phyloP scores from a whole-genome alignment of 2,329 filamentous ascomycete species.

The Fusarium sublunatum region DNA sequence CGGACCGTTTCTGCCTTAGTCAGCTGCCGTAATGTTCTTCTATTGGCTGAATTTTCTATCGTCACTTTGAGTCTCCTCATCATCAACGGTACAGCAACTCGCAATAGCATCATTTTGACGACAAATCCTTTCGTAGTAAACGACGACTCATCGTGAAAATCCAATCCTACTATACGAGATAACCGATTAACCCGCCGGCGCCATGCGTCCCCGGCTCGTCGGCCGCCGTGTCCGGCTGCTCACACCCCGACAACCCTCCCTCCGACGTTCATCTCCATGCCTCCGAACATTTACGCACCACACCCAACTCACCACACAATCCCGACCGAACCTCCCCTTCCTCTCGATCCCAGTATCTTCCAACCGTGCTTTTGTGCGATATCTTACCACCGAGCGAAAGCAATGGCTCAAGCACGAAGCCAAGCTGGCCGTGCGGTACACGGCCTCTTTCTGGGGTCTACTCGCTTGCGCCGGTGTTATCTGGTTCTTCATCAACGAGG shows the following conservation, averaged over 20 bases:
- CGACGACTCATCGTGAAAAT: neutral
- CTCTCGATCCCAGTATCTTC: slow-evolving; percentile 58
- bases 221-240: slow-evolving; percentile 45
- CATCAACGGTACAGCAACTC: slow-evolving; percentile 10
- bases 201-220: slow-evolving; percentile 56
- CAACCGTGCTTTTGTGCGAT: slow-evolving; percentile 70
- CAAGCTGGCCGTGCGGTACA: slow-evolving; percentile 75
- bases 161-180: neutral
- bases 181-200: slow-evolving; percentile 9
- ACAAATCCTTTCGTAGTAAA: neutral
- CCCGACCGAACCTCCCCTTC: slow-evolving; percentile 58
- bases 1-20: slow-evolving; percentile 31
- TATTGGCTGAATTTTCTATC: slow-evolving; percentile 33
- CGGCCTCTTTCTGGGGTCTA: slow-evolving; percentile 72
- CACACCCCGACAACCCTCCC: slow-evolving; percentile 28
- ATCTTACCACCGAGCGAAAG: slow-evolving; percentile 82
- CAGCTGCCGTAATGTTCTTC: slow-evolving; percentile 14
- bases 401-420: slow-evolving; percentile 77
- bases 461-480: slow-evolving; percentile 69
- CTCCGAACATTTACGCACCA: slow-evolving; percentile 46
- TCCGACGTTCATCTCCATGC: slow-evolving; percentile 35
- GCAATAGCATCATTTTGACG: slow-evolving; percentile 8
- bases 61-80: slow-evolving; percentile 22
- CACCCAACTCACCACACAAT: slow-evolving; percentile 47
- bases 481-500: slow-evolving; percentile 75